Evolutionary conservation across 495 filamentous ascomycete species (phyloP).

Genomic region (Hypoxylon fuscum): DNA sequence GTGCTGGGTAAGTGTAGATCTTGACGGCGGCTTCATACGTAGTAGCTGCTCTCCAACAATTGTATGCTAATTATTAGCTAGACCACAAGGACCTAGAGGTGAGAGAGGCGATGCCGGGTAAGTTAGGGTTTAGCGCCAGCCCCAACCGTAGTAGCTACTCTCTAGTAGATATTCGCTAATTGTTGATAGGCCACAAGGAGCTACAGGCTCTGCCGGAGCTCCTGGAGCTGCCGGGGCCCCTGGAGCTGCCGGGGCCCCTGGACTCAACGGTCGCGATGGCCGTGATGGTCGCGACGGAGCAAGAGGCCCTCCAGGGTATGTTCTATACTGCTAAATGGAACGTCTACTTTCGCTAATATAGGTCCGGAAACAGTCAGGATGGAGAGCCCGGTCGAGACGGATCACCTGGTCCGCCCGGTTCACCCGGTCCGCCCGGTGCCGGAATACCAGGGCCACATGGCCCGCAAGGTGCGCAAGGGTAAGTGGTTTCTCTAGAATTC

Average conservation of each 20-base stretch:
- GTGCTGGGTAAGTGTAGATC: too few relatives aligned
- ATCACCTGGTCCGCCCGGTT: background rate
- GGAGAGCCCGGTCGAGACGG: slow-evolving; percentile 16
- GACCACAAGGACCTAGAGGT: too few relatives aligned
- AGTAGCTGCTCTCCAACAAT: too few relatives aligned
- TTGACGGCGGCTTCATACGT: too few relatives aligned
- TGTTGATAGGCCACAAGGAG: too few relatives aligned
- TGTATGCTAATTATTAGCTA: too few relatives aligned
- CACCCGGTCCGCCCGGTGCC: background rate
- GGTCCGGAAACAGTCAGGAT: background rate
- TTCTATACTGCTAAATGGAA: background rate
- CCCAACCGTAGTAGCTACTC: too few relatives aligned
- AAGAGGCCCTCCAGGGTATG: background rate
- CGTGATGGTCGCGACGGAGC: background rate
- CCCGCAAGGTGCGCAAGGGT: background rate
- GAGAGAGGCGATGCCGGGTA: too few relatives aligned
- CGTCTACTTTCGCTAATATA: too few relatives aligned
- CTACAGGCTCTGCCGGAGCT: slow-evolving; percentile 10
- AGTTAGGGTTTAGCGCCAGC: too few relatives aligned
- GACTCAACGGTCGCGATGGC: slow-evolving; percentile 2
- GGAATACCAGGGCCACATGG: background rate
- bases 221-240: background rate
- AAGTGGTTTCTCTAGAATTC: background rate
- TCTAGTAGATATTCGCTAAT: too few relatives aligned
- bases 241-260: background rate